Evolutionary conservation across 2,329 filamentous ascomycete species (phyloP).

Genomic region (Colletotrichum aenigma): DNA sequence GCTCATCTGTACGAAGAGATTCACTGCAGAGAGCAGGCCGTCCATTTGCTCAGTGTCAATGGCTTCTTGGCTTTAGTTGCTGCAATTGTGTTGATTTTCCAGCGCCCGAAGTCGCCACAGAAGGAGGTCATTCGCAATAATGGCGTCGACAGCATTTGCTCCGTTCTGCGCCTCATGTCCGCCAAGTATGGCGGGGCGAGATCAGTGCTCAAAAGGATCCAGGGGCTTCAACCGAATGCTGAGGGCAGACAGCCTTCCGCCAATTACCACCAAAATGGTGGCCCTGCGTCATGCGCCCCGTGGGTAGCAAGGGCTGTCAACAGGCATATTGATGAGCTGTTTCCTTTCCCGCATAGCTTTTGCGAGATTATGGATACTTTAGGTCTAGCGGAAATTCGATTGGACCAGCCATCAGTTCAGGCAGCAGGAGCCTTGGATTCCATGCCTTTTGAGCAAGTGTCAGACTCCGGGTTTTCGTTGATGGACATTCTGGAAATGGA

Average conservation of each 20-base stretch:
- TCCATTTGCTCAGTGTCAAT: neutral
- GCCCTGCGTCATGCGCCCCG: neutral
- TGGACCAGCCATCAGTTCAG: accelerated
- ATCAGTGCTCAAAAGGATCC: neutral
- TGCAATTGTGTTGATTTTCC: neutral
- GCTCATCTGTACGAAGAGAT: neutral
- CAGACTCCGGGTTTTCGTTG: neutral
- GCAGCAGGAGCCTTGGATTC: neutral
- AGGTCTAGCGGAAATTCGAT: neutral
- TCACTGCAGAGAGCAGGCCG: neutral
- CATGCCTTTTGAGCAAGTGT: neutral
- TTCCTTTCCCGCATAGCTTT: neutral
- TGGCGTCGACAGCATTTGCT: neutral
- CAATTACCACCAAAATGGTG: neutral
- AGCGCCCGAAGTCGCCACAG: neutral
- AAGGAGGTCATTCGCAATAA: neutral
- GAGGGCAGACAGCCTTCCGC: neutral
- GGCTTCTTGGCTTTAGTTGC: neutral
- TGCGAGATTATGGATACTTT: neutral
- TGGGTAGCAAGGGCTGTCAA: neutral
- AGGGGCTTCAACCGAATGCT: neutral
- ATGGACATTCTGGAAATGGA: neutral
- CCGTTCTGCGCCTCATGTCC: neutral
- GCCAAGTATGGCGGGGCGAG: neutral
- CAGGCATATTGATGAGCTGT: neutral